These are phyloP conservation scores for Lasiosphaeria miniovina DNA, from an alignment of 495 filamentous ascomycete species.

Conservation along the genomic window DNA sequence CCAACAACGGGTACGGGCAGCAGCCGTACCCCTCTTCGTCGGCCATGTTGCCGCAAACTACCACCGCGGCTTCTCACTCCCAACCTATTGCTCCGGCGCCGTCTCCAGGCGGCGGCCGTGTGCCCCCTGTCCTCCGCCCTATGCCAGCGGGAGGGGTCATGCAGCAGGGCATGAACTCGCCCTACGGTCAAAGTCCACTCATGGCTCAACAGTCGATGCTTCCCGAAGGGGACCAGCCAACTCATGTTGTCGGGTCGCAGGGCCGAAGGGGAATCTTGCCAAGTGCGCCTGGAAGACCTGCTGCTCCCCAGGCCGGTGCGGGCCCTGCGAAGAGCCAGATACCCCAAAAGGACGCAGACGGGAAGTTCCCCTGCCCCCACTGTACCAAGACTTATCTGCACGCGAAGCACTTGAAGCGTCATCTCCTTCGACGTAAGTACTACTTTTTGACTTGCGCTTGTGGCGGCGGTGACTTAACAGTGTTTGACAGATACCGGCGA, in stretches of 20 bases:
- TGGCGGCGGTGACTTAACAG: slow-evolving; percentile 26
- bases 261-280: slow-evolving; percentile 84
- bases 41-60: slow-evolving; percentile 62
- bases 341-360: slow-evolving; percentile 89
- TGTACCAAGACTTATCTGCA: slow-evolving; percentile 98
- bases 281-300: slow-evolving; percentile 79
- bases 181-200: slow-evolving; percentile 47
- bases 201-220: slow-evolving; percentile 42
- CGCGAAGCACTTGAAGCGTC: slow-evolving; percentile 94
- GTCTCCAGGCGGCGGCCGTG: slow-evolving; percentile 54
- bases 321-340: slow-evolving; percentile 72
- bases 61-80: slow-evolving; percentile 63
- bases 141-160: slow-evolving; percentile 63
- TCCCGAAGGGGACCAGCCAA: slow-evolving; percentile 58
- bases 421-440: slow-evolving; percentile 88
- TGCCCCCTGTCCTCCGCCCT: slow-evolving; percentile 52
- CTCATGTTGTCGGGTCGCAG: slow-evolving; percentile 90
- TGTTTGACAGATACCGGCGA: slow-evolving; percentile 77
- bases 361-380: slow-evolving; percentile 95
- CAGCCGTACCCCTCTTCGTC: slow-evolving; percentile 57
- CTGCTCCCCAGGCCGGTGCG: slow-evolving; percentile 54
- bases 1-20: slow-evolving; percentile 51
- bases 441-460: slow-evolving; percentile 13
- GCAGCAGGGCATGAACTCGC: slow-evolving; percentile 47
- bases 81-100: slow-evolving; percentile 71